Conservation (phyloP, 2,329 filamentous ascomycete species). For the Zymoseptoria crescenta region DNA sequence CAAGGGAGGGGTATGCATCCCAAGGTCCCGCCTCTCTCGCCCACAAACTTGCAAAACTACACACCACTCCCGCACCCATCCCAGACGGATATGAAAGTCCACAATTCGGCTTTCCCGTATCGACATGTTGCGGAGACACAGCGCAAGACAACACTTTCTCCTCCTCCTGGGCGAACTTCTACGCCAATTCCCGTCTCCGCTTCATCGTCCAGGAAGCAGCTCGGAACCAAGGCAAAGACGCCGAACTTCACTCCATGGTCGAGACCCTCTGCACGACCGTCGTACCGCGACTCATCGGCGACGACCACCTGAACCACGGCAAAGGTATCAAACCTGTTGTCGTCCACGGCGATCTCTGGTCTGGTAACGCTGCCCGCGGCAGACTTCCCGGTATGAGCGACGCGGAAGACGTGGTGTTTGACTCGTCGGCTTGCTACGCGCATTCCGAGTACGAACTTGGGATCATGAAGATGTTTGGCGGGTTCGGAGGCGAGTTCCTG, state of each 20-base stretch:
- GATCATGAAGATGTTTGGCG: conserved; percentile 96
- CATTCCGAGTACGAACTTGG: conserved; percentile 87
- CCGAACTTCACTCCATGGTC: conserved; percentile 54
- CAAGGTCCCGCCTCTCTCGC: conserved; percentile 51
- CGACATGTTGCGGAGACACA: conserved; percentile 82
- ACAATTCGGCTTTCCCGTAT: conserved; percentile 74
- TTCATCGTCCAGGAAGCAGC: conserved; percentile 54
- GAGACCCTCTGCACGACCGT: conserved; percentile 56
- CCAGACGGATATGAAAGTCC: conserved; percentile 52
- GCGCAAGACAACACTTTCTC: conserved; percentile 70
- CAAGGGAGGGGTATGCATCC: conserved; percentile 21
- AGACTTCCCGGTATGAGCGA: conserved; percentile 49
- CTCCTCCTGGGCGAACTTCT: conserved; percentile 76
- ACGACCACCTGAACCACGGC: conserved; percentile 54
- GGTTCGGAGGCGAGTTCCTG: conserved; percentile 65
- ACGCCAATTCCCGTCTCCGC: conserved; percentile 65
- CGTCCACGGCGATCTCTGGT: conserved; percentile 90
- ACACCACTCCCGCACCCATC: conserved; percentile 64
- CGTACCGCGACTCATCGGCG: conserved; percentile 68
- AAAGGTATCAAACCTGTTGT: conserved; percentile 65
- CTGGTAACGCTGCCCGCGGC: conserved; percentile 68
- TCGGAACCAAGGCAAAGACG: conserved; percentile 56
- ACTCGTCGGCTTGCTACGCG: conserved; percentile 72
- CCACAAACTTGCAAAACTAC: conserved; percentile 67
- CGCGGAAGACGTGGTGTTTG: conserved; percentile 70